Evolutionary conservation across 2,329 filamentous ascomycete species (phyloP), one percentile per base, ranked within the genome.

Genomic region (Calonectria pteridis): DNA sequence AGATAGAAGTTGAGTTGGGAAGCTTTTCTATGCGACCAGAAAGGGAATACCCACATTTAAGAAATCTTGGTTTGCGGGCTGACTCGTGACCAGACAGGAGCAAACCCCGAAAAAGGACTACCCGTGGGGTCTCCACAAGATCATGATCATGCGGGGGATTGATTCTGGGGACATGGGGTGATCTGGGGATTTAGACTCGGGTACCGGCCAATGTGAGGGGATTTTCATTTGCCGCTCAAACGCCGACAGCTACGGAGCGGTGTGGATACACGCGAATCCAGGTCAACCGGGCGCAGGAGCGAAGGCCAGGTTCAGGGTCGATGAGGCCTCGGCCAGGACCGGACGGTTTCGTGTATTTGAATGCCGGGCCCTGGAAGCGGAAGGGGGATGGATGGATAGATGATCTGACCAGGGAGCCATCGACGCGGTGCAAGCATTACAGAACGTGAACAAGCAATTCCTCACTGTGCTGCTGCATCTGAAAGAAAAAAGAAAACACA

Each of bases 101-200:
- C 29, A 23, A 35, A 53, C 50, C 50, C 50, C 26, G 55, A 37
- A 28, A 33, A 59, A 40, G 55, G 55, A 23, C 35, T 26, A 59
- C 33, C 33, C 55, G 68, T 7, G 68, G 68, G 58, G 59, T 59
- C 59, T 71, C 68, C 68, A 71, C 68, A 71, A 53, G 37, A 64
- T 59, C 55, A 59, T 59, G 68, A 71, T 66, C 59, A 71, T 65
- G 68, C 59, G 55, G 49, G 50, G 68, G 33, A 49, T 43, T 63
- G 67, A 65, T 66, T 50, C 68, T 66, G 68, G 68, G 68, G 68
- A 18, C 37, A 71, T 55, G 33, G 59, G 55, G 62, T 65, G 49
- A 71, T 35, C 69, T 71, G 59, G 59, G 69, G 69, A 58, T 71
- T 50, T 58, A 65, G 62, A 29, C 50, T n/a, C 62, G 50, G 49